Evolutionary conservation across 1,284 basidiomycete species (phyloP), one percentile per base, ranked within the genome.

Genomic region (Exobasidium cylindrosporum): DNA sequence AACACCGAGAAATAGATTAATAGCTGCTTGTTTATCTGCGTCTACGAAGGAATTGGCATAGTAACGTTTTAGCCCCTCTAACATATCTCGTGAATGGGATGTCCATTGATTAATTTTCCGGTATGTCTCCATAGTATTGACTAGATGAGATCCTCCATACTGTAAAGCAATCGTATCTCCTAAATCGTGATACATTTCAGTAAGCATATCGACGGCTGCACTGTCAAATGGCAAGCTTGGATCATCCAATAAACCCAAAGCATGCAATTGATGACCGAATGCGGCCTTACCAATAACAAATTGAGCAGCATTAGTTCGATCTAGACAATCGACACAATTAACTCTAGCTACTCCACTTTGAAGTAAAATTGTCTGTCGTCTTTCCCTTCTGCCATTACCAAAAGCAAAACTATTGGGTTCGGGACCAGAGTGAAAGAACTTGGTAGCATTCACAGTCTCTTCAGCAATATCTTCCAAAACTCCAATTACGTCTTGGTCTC

Each of bases 241-340:
- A 92, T 88, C 21, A 94, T 85, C 1, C 13, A 79, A 57, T 26
- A 79, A 56, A 1, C 96, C 96, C 0, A 99, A 86, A 0, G 93
- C 94, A 77, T 96, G 93, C 6, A 99, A 84, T 79, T 99, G 96
- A 80, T 97, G 93, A 0, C 92, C 94, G 13, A 99, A 84, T 0
- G 91, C 95, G 13, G 91, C 88, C 79, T 97, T 97, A 2, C 93
- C 96, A 66, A 98, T 95, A 0, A 97, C 92, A 76, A 97, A 97
- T 76, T 98, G 95, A 0, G 93, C 93, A 0, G 94, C 93, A 72
- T 99, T 99, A 2, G 96, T 99, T 21, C 76, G 64, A 47, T 98
- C 96, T 6, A 99, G 84, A 75, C 96, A 99, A 77, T 99, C 96
- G 1, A 98, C 82, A 64, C 92, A 77, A 30, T 78, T 78, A 44